These are phyloP conservation scores for Verticillium tricorpus DNA, from an alignment of 2,329 filamentous ascomycete genomes.

Conservation along the genomic window DNA sequence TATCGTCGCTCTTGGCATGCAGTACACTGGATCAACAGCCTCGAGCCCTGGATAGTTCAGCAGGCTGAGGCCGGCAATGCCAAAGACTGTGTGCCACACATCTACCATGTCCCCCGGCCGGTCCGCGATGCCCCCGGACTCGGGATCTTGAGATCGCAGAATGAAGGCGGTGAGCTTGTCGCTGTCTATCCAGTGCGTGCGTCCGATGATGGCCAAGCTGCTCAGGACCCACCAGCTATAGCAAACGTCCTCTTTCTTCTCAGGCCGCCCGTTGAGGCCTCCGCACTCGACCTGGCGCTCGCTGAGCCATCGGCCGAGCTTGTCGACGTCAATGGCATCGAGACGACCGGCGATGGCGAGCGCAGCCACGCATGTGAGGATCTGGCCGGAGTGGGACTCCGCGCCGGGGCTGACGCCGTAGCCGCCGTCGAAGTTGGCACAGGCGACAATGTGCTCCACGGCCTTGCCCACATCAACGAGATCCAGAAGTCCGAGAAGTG, in stretches of 20 bases:
- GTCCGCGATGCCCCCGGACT: constrained; percentile 82
- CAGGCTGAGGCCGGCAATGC: constrained; percentile 81
- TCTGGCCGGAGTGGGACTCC: constrained; percentile 92
- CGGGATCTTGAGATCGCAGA: constrained; percentile 78
- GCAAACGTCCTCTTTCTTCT: constrained; percentile 95
- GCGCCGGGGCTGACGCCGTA: constrained; percentile 87
- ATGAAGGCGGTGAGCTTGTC: constrained; percentile 78
- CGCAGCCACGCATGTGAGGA: constrained; percentile 89
- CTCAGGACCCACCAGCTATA: constrained; percentile 99
- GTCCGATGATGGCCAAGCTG: constrained; percentile 83
- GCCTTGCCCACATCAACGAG: constrained; percentile 77
- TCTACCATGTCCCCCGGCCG: constrained; percentile 92
- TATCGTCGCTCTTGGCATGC: constrained; percentile 67
- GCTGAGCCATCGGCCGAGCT: constrained; percentile 83
- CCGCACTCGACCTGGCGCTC: constrained; percentile 85
- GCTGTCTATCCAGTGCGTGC: constrained; percentile 89
- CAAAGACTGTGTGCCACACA: constrained; percentile 93
- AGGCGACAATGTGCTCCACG: constrained; percentile 72
- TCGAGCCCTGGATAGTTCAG: constrained; percentile 71
- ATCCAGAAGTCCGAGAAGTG: constrained; percentile 69
- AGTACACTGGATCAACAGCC: constrained; percentile 84
- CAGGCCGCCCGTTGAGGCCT: constrained; percentile 87
- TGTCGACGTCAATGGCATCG: constrained; percentile 77
- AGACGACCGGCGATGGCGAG: constrained; percentile 78
- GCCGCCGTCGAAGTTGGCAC: constrained; percentile 90